Conservation (phyloP, 2,329 filamentous ascomycete genomes). For the Sporothrix variecibatus region DNA sequence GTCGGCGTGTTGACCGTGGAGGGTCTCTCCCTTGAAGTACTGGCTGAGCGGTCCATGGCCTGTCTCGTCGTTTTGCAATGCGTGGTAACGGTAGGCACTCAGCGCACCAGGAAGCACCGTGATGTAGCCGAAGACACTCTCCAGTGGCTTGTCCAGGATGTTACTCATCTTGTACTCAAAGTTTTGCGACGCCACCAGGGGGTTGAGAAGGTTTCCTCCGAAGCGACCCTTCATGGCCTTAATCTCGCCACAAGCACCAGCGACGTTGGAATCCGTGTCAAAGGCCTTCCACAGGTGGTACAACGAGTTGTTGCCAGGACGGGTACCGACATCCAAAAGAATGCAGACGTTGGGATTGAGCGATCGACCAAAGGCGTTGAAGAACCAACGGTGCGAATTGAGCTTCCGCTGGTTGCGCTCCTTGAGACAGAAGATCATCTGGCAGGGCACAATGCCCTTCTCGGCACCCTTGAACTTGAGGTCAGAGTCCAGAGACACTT, state of each 20-base stretch:
- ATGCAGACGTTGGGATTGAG: constrained; percentile 97
- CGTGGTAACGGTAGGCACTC: constrained; percentile 94
- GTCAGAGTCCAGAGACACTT: constrained; percentile 92
- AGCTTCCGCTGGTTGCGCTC: constrained; percentile 97
- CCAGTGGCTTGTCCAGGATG: constrained; percentile 94
- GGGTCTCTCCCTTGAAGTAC: constrained; percentile 95
- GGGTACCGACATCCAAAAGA: constrained; percentile 92
- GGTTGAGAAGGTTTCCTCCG: constrained; percentile 88
- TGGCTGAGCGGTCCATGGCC: constrained; percentile 90
- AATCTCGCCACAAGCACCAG: constrained; percentile 96
- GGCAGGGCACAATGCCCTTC: constrained; percentile 96
- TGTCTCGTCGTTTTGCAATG: constrained; percentile 94
- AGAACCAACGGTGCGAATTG: constrained; percentile 98
- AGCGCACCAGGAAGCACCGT: constrained; percentile 95
- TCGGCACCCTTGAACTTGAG: constrained; percentile 99
- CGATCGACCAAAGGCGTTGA: constrained; percentile 93
- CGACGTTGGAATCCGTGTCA: constrained; percentile 95
- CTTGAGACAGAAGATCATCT: constrained; percentile 98
- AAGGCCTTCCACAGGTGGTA: constrained; percentile 99
- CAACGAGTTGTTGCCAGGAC: constrained; percentile 83
- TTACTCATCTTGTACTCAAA: constrained; percentile 99
- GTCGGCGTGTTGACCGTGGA: constrained; percentile 88
- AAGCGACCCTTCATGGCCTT: constrained; percentile 90
- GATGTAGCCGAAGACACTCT: constrained; percentile 97
- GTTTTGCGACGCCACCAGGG: constrained; percentile 92